These are phyloP conservation scores for Ceratopteris richardii DNA, from an alignment of 75 land plant genomes.

Conservation along the genomic window DNA sequence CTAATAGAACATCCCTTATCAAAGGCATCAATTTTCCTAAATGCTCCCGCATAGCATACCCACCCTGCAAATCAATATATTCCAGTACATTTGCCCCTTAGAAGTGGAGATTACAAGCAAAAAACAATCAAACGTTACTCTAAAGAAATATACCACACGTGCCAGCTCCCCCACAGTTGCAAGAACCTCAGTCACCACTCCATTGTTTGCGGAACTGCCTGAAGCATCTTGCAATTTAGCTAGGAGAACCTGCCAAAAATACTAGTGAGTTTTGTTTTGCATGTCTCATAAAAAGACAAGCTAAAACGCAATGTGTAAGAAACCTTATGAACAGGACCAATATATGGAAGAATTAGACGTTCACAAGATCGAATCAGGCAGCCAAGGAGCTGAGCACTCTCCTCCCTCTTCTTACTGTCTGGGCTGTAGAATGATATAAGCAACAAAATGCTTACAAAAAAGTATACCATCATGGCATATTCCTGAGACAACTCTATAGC, in stretches of 20 bases:
- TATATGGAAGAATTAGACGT: slow-evolving; percentile 75
- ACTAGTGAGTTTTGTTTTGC: no score
- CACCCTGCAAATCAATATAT: slow-evolving; percentile 46
- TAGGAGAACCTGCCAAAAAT: slow-evolving; percentile 59
- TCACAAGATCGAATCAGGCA: slow-evolving; percentile 88
- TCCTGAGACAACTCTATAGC: neutral
- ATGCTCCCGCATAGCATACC: slow-evolving; percentile 80
- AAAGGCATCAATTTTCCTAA: slow-evolving; percentile 72
- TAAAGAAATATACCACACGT: slow-evolving; percentile 65
- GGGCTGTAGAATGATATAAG: slow-evolving; percentile 41
- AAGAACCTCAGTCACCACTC: slow-evolving; percentile 83
- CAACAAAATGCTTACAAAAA: neutral
- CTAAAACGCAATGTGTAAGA: neutral
- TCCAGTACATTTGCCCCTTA: neutral
- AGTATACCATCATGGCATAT: neutral
- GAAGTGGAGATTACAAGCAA: no score
- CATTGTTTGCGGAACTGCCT: slow-evolving; percentile 74
- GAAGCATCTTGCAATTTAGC: slow-evolving; percentile 68
- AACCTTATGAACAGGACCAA: slow-evolving; percentile 94
- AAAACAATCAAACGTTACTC: neutral
- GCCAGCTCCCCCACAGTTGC: slow-evolving; percentile 99
- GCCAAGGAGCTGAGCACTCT: slow-evolving; percentile 91
- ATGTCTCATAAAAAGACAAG: neutral
- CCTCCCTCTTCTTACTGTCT: slow-evolving; percentile 94
- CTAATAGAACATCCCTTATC: slow-evolving; percentile 88